Conservation (phyloP, 2,329 filamentous ascomycete genomes). For the Pseudophaeomoniella oleicola region DNA sequence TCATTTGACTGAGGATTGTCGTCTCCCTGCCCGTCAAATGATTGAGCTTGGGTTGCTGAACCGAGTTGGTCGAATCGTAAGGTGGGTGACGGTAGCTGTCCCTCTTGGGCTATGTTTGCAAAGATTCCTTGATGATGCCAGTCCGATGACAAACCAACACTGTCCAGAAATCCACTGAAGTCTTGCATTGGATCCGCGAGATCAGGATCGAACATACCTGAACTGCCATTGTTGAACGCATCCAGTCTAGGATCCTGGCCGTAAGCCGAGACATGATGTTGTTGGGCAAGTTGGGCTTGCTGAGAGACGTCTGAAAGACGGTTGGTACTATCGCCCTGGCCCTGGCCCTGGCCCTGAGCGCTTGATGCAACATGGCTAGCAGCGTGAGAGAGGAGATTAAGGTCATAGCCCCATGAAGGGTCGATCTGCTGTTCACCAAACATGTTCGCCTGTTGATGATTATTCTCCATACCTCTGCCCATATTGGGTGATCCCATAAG, state of each 20-base stretch:
- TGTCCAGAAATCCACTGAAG: conserved; percentile 32
- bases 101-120: neutral
- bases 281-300: conserved; percentile 10
- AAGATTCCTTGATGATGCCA: conserved; percentile 23
- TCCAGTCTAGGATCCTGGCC: conserved; percentile 6
- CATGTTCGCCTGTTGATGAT: conserved; percentile 20
- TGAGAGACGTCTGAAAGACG: conserved; percentile 10
- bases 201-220: conserved; percentile 27
- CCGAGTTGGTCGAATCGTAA: conserved; percentile 15
- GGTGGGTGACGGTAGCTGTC: conserved; percentile 5
- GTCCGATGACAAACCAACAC: conserved; percentile 33
- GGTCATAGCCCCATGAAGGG: conserved; percentile 34
- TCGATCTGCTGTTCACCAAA: conserved; percentile 31
- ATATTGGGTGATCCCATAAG: conserved; percentile 22
- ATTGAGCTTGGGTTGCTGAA: neutral
- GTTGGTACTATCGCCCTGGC: conserved; percentile 9
- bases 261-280: conserved; percentile 10
- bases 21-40: neutral
- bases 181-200: conserved; percentile 33
- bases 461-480: conserved; percentile 6
- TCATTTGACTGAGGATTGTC: neutral
- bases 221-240: neutral
- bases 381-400: conserved; percentile 33
- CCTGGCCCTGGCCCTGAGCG: conserved; percentile 21
- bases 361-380: conserved; percentile 34